Percentiles rank a stretch among this genome's conserved stretches.
These are phyloP conservation scores for Wallacemonas sp. DNA, from an alignment of 208 protist species.

Conservation along the genomic window DNA sequence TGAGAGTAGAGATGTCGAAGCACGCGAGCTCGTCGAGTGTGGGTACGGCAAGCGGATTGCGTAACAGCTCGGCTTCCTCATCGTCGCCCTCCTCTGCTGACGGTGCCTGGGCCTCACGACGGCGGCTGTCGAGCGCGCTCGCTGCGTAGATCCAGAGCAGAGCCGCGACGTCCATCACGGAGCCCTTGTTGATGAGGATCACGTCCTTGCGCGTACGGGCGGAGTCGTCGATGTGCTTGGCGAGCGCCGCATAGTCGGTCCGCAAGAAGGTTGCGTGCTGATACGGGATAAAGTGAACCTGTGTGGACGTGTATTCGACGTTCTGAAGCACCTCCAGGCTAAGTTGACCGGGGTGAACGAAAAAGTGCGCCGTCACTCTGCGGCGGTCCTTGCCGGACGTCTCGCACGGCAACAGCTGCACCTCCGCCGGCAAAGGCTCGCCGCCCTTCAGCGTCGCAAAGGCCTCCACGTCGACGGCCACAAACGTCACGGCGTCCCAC, in stretches of 20 bases:
- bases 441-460: slow-evolving; percentile 17
- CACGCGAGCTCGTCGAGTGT: slow-evolving; percentile 32
- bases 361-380: no score
- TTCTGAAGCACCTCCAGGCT: neutral
- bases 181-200: slow-evolving; percentile 70
- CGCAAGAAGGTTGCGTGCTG: slow-evolving; percentile 42
- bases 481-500: slow-evolving; percentile 33
- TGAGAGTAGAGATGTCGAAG: slow-evolving; percentile 41
- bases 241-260: slow-evolving; percentile 33
- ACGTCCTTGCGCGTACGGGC: slow-evolving; percentile 34
- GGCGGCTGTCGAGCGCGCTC: slow-evolving; percentile 17
- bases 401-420: slow-evolving; percentile 1
- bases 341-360: slow-evolving; percentile 36
- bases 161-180: slow-evolving; percentile 48
- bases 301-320: slow-evolving; percentile 23
- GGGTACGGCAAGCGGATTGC: slow-evolving; percentile 18
- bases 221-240: neutral
- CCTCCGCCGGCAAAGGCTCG: slow-evolving; percentile 46
- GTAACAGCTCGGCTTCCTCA: no score
- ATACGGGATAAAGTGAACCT: slow-evolving; percentile 48
- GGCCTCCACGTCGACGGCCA: slow-evolving; percentile 57
- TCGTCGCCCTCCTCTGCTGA: no score
- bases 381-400: neutral
- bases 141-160: slow-evolving; percentile 61
- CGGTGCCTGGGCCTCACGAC: no score